A percentile compares a stretch with the other conserved stretches of the same genome.
Evolutionary conservation across 2,329 filamentous ascomycete genomes (phyloP).

Genomic region (Aphanocladium album): DNA sequence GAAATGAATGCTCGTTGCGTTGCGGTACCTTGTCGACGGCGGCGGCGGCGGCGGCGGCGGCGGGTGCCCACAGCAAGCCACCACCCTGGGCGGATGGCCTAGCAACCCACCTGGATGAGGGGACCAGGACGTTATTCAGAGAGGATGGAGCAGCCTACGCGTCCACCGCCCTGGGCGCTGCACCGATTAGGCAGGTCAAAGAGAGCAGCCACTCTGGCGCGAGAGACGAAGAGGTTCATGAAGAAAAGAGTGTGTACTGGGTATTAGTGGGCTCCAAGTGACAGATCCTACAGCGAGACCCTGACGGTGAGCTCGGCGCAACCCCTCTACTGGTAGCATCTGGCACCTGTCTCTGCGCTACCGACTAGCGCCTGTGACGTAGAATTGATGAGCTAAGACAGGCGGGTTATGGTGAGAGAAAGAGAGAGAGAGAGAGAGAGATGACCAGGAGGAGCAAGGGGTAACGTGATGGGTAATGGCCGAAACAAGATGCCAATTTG

Average conservation of each 20-base stretch:
- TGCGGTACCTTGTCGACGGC: no score
- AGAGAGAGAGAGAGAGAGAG: background rate
- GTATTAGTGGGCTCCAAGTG: no score
- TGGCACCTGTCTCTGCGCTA: background rate
- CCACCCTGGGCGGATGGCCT: background rate
- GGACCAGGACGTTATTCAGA: background rate
- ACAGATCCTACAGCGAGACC: background rate
- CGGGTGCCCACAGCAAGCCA: background rate
- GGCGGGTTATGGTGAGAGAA: background rate
- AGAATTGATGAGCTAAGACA: background rate
- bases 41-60: no score
- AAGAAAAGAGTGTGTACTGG: no score
- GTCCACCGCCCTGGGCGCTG: background rate
- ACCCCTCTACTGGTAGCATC: background rate
- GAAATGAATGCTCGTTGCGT: background rate
- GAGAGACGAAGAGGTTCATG: no score
- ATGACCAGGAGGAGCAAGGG: background rate
- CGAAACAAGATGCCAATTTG: constrained; percentile 23
- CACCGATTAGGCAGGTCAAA: constrained; percentile 2
- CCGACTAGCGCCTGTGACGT: background rate
- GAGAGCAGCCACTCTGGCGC: background rate
- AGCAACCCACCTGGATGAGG: background rate
- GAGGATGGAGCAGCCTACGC: background rate
- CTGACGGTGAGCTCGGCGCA: background rate
- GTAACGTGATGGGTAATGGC: constrained; percentile 1